phyloP scores from a whole-genome alignment of 345 rosid species.

The Populus pruinosa region DNA sequence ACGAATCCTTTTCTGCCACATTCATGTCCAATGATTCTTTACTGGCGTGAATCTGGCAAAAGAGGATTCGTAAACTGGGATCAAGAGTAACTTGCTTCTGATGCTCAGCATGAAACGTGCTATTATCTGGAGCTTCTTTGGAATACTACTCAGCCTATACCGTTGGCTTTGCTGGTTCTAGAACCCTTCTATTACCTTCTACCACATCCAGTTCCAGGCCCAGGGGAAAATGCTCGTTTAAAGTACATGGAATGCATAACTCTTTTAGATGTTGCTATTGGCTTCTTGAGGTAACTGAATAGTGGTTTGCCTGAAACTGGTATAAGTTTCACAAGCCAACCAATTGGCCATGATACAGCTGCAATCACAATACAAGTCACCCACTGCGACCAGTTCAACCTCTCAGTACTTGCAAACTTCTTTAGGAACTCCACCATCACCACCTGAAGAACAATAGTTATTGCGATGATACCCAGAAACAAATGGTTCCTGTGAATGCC shows the following conservation, averaged over 20 bases:
- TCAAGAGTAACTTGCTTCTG: neutral
- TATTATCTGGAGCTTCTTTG: neutral
- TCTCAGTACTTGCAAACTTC: slow-evolving; percentile 57
- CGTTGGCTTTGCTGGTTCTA: neutral
- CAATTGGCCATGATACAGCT: slow-evolving; percentile 60
- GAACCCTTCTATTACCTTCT: neutral
- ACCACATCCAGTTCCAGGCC: slow-evolving; percentile 11
- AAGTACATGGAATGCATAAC: slow-evolving; percentile 19
- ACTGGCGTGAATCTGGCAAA: neutral
- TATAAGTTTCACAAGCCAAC: slow-evolving; percentile 52
- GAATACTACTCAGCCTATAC: neutral
- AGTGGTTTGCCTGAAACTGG: slow-evolving; percentile 52
- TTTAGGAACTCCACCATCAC: slow-evolving; percentile 59
- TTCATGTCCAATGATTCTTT: neutral
- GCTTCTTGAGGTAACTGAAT: slow-evolving; percentile 35
- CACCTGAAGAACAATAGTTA: slow-evolving; percentile 63
- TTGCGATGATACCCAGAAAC: slow-evolving; percentile 32
- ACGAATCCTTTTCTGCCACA: neutral
- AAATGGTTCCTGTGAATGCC: slow-evolving; percentile 19
- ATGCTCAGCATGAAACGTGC: neutral
- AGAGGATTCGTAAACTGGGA: neutral
- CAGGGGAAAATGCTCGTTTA: slow-evolving; percentile 14
- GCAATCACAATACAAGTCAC: slow-evolving; percentile 45
- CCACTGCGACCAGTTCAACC: slow-evolving; percentile 52
- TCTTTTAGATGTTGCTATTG: slow-evolving; percentile 16